Conservation (phyloP, 1,139 yeast species). For the Sugiyamaella novakii region DNA sequence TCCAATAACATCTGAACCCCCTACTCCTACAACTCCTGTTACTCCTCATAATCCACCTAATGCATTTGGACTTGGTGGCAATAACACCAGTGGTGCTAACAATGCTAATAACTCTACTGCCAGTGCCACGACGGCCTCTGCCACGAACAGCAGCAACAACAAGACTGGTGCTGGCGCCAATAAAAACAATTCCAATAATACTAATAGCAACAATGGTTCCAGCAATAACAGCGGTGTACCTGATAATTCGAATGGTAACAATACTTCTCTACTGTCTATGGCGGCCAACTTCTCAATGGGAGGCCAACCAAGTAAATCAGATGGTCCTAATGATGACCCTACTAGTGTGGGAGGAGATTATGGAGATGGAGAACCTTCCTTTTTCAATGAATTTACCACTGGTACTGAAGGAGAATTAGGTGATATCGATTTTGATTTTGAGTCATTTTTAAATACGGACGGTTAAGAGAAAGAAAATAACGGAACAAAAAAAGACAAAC, state of each 20-base stretch:
- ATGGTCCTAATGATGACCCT: constrained; percentile 12
- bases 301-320: constrained; percentile 13
- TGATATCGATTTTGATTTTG: constrained; percentile 43
- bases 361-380: constrained; percentile 20
- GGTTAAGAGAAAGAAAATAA: constrained; percentile 23
- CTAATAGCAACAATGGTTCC: neutral
- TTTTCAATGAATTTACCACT: constrained; percentile 39
- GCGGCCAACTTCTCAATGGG: constrained; percentile 30
- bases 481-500: neutral
- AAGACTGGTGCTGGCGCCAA: constrained; percentile 5
- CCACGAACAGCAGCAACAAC: constrained; percentile 3
- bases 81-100: constrained; percentile 8
- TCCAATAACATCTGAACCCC: constrained; percentile 42
- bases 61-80: constrained; percentile 26
- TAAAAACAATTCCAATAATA: constrained; percentile 8
- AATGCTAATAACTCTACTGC: constrained; percentile 13
- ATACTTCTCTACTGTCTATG: constrained; percentile 29
- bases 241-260: constrained; percentile 18
- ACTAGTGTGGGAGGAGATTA: constrained; percentile 28
- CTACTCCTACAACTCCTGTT: constrained; percentile 46
- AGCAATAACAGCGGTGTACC: constrained; percentile 8
- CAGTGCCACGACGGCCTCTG: constrained; percentile 5
- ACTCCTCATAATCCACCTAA: constrained; percentile 43
- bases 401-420: constrained; percentile 34
- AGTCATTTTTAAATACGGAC: constrained; percentile 41